Evolutionary conservation across 352 stramenopile genomes (phyloP).

Genomic region (Chrysophaeum taylorii): DNA sequence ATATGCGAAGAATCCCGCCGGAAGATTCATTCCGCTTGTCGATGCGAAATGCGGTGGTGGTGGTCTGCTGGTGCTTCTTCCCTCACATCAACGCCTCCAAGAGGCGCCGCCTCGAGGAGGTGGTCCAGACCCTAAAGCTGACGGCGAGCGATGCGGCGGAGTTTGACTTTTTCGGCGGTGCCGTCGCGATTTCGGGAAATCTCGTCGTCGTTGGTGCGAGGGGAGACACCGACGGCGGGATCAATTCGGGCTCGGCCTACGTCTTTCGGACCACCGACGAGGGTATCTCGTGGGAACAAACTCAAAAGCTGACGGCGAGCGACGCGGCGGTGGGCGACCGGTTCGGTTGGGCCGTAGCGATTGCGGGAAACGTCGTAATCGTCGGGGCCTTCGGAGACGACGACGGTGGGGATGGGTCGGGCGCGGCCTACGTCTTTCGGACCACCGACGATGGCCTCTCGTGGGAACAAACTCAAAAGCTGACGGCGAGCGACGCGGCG

Average conservation of each 20-base stretch:
- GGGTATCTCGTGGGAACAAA: neutral
- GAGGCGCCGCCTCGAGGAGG: no score
- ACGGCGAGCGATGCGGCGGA: neutral
- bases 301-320: neutral
- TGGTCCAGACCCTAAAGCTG: neutral
- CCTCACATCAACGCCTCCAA: no score
- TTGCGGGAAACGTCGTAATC: neutral
- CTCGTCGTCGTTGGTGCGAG: neutral
- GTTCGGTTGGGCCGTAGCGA: neutral
- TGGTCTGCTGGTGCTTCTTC: no score
- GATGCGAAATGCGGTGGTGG: no score
- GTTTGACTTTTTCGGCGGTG: neutral
- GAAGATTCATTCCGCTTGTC: no score
- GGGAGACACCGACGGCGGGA: neutral
- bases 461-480: neutral
- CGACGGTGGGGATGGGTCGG: neutral
- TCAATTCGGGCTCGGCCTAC: neutral
- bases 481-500: neutral
- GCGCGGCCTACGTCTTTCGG: neutral
- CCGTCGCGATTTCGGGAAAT: neutral
- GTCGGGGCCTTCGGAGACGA: neutral
- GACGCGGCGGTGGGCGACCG: neutral
- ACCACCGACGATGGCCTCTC: neutral
- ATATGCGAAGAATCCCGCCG: no score
- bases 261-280: neutral